A percentile compares a stretch with the other conserved stretches of the same genome.
Evolutionary conservation across 192 early-diverging fungal genomes (phyloP).

Genomic region (Coemansia sp.): DNA sequence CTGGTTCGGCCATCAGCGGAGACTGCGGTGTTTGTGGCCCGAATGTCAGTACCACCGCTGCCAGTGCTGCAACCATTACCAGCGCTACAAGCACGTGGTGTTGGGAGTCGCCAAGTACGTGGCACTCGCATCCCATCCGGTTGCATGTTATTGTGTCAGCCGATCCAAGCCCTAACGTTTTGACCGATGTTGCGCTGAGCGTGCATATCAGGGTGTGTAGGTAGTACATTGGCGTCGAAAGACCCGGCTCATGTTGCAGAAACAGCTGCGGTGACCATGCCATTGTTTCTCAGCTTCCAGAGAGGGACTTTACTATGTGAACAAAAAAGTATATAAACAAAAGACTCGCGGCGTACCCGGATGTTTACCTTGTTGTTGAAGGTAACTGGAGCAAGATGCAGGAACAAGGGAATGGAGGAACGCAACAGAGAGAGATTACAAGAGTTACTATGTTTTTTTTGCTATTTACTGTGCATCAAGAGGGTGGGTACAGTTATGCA

Average conservation of each 20-base stretch:
- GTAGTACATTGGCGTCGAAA: constrained; percentile 15
- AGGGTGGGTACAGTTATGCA: too few relatives aligned
- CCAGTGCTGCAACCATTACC: constrained; percentile 29
- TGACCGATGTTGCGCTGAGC: constrained; percentile 47
- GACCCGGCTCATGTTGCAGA: background rate
- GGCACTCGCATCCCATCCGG: constrained; percentile 56
- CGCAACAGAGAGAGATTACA: too few relatives aligned
- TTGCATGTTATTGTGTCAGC: constrained; percentile 43
- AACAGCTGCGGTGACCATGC: constrained; percentile 13
- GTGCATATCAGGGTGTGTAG: constrained; percentile 54
- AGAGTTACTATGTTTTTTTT: too few relatives aligned
- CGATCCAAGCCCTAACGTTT: constrained; percentile 3
- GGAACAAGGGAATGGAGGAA: too few relatives aligned
- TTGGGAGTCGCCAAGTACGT: constrained; percentile 46
- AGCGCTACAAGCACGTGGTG: constrained; percentile 34
- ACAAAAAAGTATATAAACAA: too few relatives aligned
- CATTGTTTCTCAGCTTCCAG: background rate
- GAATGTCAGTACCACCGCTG: constrained; percentile 43
- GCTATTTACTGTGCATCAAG: too few relatives aligned
- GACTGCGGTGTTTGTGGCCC: constrained; percentile 48
- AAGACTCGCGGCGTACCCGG: too few relatives aligned
- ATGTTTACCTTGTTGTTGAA: too few relatives aligned
- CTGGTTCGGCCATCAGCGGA: constrained; percentile 43
- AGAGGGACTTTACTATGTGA: background rate
- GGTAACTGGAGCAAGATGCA: too few relatives aligned